A percentile compares a stretch with the other conserved stretches of the same genome.
These are phyloP conservation scores for Hygrocybe coccinea DNA, from an alignment of 768 basidiomycete genomes.

Conservation along the genomic window DNA sequence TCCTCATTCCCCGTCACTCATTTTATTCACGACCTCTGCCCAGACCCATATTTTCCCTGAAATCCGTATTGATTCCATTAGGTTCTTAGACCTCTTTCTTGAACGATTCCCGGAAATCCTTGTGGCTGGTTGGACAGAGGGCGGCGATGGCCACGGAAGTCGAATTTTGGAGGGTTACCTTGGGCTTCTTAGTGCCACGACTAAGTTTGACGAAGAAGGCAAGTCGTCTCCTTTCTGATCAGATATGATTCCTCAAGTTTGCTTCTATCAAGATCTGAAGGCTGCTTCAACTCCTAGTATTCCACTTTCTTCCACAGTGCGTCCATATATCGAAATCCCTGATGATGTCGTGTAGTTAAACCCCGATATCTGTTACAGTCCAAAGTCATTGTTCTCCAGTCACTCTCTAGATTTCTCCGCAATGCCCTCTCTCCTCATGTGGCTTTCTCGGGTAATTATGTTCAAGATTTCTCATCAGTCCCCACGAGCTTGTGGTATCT, in stretches of 20 bases:
- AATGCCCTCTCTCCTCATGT: constrained; percentile 33
- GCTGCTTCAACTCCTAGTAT: constrained; percentile 63
- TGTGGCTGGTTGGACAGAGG: constrained; percentile 61
- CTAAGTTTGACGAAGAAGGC: constrained; percentile 52
- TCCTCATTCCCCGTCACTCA: constrained; percentile 70
- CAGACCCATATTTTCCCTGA: constrained; percentile 95
- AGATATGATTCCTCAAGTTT: not conserved
- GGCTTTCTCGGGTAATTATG: constrained; percentile 10
- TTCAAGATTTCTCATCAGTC: constrained; percentile 16
- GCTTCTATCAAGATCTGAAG: constrained; percentile 29
- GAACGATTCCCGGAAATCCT: constrained; percentile 64
- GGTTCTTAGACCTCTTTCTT: constrained; percentile 71
- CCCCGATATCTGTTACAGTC: constrained; percentile 42
- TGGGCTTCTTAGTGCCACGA: constrained; percentile 67
- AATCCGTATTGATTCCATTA: constrained; percentile 85
- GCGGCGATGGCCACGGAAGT: constrained; percentile 48
- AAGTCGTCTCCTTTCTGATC: constrained; percentile 32
- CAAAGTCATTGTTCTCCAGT: constrained; percentile 69
- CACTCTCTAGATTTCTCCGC: constrained; percentile 63
- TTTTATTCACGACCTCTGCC: constrained; percentile 85
- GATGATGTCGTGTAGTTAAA: not conserved
- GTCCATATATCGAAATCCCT: not conserved
- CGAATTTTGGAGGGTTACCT: constrained; percentile 77
- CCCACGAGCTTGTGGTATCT: constrained; percentile 60
- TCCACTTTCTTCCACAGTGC: constrained; percentile 58